These are phyloP conservation scores for Caloboletus inedulis DNA, from an alignment of 1,284 basidiomycete genomes.

Conservation along the genomic window DNA sequence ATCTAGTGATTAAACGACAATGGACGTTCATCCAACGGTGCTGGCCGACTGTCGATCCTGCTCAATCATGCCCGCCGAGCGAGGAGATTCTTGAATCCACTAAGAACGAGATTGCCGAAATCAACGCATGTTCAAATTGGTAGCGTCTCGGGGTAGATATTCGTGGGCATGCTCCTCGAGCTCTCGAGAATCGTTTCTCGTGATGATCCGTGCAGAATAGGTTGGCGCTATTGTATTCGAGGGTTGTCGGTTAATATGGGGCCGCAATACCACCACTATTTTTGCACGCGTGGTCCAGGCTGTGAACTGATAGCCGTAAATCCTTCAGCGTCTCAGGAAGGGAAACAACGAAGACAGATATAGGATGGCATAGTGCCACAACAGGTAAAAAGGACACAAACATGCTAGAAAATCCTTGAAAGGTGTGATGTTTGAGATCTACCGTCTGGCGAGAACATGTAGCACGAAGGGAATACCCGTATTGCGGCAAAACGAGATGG, in stretches of 20 bases:
- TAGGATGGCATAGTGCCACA: no score
- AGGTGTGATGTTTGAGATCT: no score
- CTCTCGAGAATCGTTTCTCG: neutral
- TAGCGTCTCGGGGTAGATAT: neutral
- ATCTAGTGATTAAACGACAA: constrained; percentile 8
- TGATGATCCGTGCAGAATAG: neutral
- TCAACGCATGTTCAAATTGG: neutral
- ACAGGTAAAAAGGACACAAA: no score
- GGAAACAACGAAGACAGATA: no score
- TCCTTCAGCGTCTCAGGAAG: no score
- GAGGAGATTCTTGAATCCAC: constrained; percentile 12
- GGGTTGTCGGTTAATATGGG: neutral
- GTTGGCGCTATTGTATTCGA: neutral
- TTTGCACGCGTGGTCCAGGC: neutral
- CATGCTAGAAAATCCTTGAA: no score
- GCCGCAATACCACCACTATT: neutral
- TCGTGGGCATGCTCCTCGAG: neutral
- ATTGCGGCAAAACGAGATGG: no score
- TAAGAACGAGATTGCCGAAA: neutral
- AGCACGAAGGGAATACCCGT: no score
- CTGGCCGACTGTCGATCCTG: constrained; percentile 8
- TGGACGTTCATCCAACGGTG: constrained; percentile 14
- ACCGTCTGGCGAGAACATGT: no score
- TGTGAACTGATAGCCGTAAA: no score
- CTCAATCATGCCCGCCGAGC: constrained; percentile 5